Conservation (phyloP, 2,329 filamentous ascomycete genomes). For the Anthostomella pinea region DNA sequence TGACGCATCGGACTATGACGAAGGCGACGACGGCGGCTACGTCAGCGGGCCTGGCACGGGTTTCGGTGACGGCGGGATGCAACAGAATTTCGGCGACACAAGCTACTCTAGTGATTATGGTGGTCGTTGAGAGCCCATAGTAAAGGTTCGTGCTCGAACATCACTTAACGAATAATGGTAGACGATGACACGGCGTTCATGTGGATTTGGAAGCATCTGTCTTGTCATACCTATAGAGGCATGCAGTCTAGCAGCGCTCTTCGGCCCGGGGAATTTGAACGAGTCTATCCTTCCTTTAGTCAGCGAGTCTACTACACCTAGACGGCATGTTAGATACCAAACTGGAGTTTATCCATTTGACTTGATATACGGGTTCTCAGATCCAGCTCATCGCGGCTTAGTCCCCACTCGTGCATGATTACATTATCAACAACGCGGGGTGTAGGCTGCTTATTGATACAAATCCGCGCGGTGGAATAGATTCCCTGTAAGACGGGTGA, state of each 20-base stretch:
- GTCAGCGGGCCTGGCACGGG: slow-evolving; percentile 61
- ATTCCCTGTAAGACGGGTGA: no score
- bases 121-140: no score
- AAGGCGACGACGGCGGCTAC: slow-evolving; percentile 68
- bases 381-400: not conserved
- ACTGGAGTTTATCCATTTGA: slow-evolving; percentile 19
- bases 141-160: no score
- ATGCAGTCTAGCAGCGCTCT: slow-evolving; percentile 6
- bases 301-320: slow-evolving; percentile 12
- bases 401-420: not conserved
- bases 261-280: slow-evolving; percentile 1
- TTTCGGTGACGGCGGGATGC: slow-evolving; percentile 55
- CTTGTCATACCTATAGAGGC: slow-evolving; percentile 8
- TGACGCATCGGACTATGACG: slow-evolving; percentile 75
- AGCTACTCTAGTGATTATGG: slow-evolving; percentile 54
- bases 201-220: slow-evolving; percentile 4
- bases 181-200: slow-evolving; percentile 10
- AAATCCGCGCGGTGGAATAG: no score
- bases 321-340: slow-evolving; percentile 33
- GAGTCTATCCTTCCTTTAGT: slow-evolving; percentile 8
- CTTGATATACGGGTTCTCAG: slow-evolving; percentile 1
- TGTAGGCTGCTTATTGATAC: no score
- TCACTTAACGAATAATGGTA: no score
- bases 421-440: not conserved
- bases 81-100: slow-evolving; percentile 53